Evolutionary conservation across 2,329 filamentous ascomycete genomes (phyloP).

Genomic region (Lomentospora prolificans): DNA sequence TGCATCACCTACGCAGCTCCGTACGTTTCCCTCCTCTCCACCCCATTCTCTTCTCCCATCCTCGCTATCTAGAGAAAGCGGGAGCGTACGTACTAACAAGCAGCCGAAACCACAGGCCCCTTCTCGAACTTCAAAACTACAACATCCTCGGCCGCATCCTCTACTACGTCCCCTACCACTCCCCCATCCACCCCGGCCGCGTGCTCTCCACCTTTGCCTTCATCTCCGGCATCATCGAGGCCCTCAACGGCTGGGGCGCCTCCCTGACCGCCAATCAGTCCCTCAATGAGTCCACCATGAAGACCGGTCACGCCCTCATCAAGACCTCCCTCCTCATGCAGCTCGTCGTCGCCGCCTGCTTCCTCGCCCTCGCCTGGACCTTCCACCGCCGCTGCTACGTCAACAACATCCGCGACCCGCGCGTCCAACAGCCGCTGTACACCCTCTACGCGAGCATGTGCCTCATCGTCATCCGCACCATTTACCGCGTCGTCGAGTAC

Average conservation of each 20-base stretch:
- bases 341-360: constrained; percentile 38
- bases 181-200: constrained; percentile 38
- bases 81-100: too few species aligned
- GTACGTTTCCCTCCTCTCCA: constrained; percentile 17
- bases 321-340: constrained; percentile 45
- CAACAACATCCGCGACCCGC: constrained; percentile 23
- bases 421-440: constrained; percentile 26
- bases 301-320: constrained; percentile 33
- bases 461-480: constrained; percentile 42
- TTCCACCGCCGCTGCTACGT: constrained; percentile 37
- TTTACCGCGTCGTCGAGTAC: constrained; percentile 51
- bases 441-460: constrained; percentile 41
- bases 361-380: constrained; percentile 33
- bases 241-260: constrained; percentile 31
- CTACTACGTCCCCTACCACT: constrained; percentile 49
- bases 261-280: constrained; percentile 35
- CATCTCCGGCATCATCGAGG: constrained; percentile 33
- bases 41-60: background rate
- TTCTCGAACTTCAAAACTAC: constrained; percentile 53
- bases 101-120: constrained; percentile 27
- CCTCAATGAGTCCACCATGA: constrained; percentile 25
- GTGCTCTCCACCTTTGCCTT: constrained; percentile 37
- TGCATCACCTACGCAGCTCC: constrained; percentile 25
- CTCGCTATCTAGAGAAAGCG: too few species aligned
- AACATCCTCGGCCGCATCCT: constrained; percentile 49